Evolutionary conservation across 306 rosid species (phyloP).

Genomic region (Spatholobus suberectus): DNA sequence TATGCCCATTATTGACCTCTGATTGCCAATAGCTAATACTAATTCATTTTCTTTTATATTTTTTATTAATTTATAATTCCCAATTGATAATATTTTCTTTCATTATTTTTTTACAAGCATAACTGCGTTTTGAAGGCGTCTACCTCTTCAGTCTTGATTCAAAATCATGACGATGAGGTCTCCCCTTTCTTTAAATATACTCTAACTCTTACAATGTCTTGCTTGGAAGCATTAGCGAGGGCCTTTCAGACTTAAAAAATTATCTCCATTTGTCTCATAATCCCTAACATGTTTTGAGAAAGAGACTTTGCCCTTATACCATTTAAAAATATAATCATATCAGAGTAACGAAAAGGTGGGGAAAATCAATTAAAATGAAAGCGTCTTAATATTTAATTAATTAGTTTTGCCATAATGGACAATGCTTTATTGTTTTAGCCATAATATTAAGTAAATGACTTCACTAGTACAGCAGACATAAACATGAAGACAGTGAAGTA

Average conservation of each 20-base stretch:
- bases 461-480: slow-evolving; percentile 21
- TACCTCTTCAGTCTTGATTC: slow-evolving; percentile 21
- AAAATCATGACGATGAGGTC: slow-evolving; percentile 39
- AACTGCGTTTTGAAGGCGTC: not conserved
- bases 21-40: not conserved
- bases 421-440: slow-evolving; percentile 28
- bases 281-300: slow-evolving; percentile 10
- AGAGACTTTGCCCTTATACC: slow-evolving; percentile 6
- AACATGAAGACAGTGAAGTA: slow-evolving; percentile 32
- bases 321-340: slow-evolving; percentile 31
- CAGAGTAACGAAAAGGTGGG: not conserved
- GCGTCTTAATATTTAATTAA: slow-evolving; percentile 25
- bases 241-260: slow-evolving; percentile 50
- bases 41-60: not conserved
- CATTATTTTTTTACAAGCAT: not conserved
- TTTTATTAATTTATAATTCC: not conserved
- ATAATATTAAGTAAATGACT: slow-evolving; percentile 9
- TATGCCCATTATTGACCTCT: not conserved
- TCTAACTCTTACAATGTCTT: slow-evolving; percentile 43
- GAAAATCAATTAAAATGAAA: not conserved
- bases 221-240: slow-evolving; percentile 64
- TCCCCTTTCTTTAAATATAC: slow-evolving; percentile 52
- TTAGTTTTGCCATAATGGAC: slow-evolving; percentile 28
- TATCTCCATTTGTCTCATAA: slow-evolving; percentile 30
- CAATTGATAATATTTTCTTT: not conserved